Percentiles rank a stretch among this genome's conserved stretches.
Evolutionary conservation across 2,329 filamentous ascomycete genomes (phyloP).

Genomic region (Exophiala sp.): DNA sequence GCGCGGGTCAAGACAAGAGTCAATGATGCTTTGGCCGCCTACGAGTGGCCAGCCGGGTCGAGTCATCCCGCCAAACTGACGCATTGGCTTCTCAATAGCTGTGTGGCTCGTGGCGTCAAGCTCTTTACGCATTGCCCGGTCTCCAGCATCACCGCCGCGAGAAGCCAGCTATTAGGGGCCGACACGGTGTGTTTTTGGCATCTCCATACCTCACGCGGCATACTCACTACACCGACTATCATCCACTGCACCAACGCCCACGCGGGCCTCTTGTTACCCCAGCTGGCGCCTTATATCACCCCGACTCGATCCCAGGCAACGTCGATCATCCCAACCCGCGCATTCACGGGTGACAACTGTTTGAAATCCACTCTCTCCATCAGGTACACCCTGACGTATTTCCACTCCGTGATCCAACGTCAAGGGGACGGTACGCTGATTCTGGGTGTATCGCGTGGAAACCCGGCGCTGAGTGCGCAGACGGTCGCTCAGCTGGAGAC

Average conservation of each 20-base stretch:
- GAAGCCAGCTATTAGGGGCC: background rate
- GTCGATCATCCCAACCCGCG: constrained; percentile 38
- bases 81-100: constrained; percentile 42
- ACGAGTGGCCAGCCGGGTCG: constrained; percentile 48
- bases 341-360: constrained; percentile 34
- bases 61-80: constrained; percentile 47
- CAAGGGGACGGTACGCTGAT: constrained; percentile 41
- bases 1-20: constrained; percentile 38
- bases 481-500: constrained; percentile 32
- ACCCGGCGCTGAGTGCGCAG: constrained; percentile 35
- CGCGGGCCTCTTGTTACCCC: constrained; percentile 48
- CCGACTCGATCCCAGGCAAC: constrained; percentile 45
- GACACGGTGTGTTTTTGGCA: constrained; percentile 33
- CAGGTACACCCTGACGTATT: constrained; percentile 44
- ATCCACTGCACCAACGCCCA: constrained; percentile 56
- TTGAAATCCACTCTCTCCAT: constrained; percentile 43
- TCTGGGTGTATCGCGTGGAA: constrained; percentile 41
- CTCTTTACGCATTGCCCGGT: constrained; percentile 44
- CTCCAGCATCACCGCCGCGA: constrained; percentile 25
- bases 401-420: constrained; percentile 48
- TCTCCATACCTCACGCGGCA: constrained; percentile 44
- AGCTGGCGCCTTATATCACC: constrained; percentile 32
- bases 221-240: constrained; percentile 45
- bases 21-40: constrained; percentile 40
- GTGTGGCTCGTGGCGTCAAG: constrained; percentile 36